Percentiles rank a stretch among this genome's conserved stretches.
phyloP scores from a whole-genome alignment of 148 eudicot species.

The Silene conica region DNA sequence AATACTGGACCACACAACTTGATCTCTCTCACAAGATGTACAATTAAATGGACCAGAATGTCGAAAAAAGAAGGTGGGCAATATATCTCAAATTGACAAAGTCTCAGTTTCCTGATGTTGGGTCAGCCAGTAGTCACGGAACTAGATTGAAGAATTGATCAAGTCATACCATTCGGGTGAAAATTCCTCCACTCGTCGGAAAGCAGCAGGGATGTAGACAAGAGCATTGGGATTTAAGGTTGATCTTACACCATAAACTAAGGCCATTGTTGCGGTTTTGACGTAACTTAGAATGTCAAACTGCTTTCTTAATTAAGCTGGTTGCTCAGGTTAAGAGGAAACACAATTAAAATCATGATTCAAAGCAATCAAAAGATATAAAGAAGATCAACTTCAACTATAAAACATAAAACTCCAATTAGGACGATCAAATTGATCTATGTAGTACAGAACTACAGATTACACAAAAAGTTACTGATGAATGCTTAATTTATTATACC shows the following conservation, averaged over 20 bases:
- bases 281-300: not conserved
- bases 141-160: slow-evolving; percentile 73
- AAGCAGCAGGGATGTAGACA: slow-evolving; percentile 76
- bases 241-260: slow-evolving; percentile 65
- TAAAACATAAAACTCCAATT: not conserved
- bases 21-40: too few species aligned
- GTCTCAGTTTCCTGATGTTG: slow-evolving; percentile 66
- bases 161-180: slow-evolving; percentile 93
- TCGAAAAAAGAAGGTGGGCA: too few species aligned
- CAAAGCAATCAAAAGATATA: not conserved
- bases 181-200: slow-evolving; percentile 86
- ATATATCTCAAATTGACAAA: too few species aligned
- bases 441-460: too few species aligned
- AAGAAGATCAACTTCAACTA: not conserved
- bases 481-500: too few species aligned
- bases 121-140: slow-evolving; percentile 88
- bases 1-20: too few species aligned
- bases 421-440: not conserved
- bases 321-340: slow-evolving; percentile 11
- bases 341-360: not conserved
- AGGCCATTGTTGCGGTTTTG: slow-evolving; percentile 45
- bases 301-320: not conserved
- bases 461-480: not conserved
- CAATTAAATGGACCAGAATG: too few species aligned
- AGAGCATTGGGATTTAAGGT: slow-evolving; percentile 91